These are phyloP conservation scores for Triangularia verruculosa DNA, from an alignment of 2,329 filamentous ascomycete species.

Conservation along the genomic window DNA sequence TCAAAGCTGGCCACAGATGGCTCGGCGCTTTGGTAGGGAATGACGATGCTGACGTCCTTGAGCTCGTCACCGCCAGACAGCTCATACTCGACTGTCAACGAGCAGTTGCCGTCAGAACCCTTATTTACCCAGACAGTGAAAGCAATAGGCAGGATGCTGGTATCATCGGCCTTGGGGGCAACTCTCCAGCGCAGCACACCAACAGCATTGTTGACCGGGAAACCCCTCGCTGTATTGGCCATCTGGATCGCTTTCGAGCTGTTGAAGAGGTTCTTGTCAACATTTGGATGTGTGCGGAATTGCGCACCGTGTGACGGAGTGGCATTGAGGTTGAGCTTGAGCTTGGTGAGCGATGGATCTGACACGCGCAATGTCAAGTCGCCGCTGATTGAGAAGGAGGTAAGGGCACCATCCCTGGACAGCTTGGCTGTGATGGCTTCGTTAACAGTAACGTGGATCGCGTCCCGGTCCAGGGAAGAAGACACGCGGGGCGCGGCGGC, in stretches of 20 bases:
- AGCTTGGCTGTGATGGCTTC: constrained; percentile 90
- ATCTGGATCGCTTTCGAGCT: constrained; percentile 82
- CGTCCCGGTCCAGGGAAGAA: constrained; percentile 72
- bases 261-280: constrained; percentile 85
- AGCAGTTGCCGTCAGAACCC: constrained; percentile 74
- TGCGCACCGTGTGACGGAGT: constrained; percentile 79
- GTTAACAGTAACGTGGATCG: constrained; percentile 81
- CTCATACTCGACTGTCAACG: constrained; percentile 94
- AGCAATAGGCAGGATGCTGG: constrained; percentile 81
- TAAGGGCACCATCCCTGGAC: constrained; percentile 81
- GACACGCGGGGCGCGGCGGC: constrained; percentile 56
- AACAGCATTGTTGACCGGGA: constrained; percentile 91
- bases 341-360: constrained; percentile 83
- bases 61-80: constrained; percentile 75
- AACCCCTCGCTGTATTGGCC: constrained; percentile 81
- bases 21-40: constrained; percentile 82
- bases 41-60: constrained; percentile 80
- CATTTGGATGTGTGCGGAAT: constrained; percentile 94
- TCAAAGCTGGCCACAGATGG: constrained; percentile 91
- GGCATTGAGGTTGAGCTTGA: constrained; percentile 78
- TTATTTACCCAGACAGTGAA: constrained; percentile 99
- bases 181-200: constrained; percentile 92
- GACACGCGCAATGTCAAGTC: constrained; percentile 89
- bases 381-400: constrained; percentile 83
- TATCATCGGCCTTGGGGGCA: constrained; percentile 74